Evolutionary conservation across 2,329 filamentous ascomycete species (phyloP).

Genomic region (Camillea tinctor): DNA sequence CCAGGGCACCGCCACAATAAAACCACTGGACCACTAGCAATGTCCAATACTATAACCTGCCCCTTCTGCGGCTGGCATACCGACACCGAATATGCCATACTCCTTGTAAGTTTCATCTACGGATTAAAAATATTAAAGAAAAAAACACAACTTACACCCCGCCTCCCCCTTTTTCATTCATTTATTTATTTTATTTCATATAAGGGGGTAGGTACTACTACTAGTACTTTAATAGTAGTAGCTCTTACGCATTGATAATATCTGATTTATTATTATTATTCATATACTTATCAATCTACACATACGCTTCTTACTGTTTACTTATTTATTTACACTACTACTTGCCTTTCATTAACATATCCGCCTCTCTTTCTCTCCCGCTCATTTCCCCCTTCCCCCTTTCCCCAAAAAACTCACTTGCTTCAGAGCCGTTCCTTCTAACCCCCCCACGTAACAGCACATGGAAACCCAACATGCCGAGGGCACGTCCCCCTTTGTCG

Average conservation of each 20-base stretch:
- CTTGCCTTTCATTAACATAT: no score
- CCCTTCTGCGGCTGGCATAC: conserved; percentile 40
- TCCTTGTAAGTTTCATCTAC: conserved; percentile 31
- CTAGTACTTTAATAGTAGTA: neutral
- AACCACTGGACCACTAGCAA: no score
- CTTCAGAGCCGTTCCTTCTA: neutral
- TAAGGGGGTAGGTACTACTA: neutral
- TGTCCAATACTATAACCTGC: conserved; percentile 26
- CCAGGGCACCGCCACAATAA: conserved; percentile 6
- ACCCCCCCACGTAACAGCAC: conserved; percentile 26
- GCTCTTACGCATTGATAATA: neutral
- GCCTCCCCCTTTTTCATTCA: neutral
- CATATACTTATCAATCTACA: no score
- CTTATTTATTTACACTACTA: neutral
- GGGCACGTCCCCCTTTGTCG: conserved; percentile 25
- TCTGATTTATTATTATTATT: neutral
- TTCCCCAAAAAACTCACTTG: neutral
- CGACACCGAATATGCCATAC: conserved; percentile 35
- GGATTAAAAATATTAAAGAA: no score
- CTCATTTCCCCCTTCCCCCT: neutral
- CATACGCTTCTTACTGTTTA: neutral
- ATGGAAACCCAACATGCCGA: conserved; percentile 31
- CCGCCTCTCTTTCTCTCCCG: neutral
- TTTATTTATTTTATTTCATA: neutral
- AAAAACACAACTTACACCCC: neutral